Evolutionary conservation across 2,329 filamentous ascomycete species (phyloP).

Genomic region (Diaporthe amygdali): DNA sequence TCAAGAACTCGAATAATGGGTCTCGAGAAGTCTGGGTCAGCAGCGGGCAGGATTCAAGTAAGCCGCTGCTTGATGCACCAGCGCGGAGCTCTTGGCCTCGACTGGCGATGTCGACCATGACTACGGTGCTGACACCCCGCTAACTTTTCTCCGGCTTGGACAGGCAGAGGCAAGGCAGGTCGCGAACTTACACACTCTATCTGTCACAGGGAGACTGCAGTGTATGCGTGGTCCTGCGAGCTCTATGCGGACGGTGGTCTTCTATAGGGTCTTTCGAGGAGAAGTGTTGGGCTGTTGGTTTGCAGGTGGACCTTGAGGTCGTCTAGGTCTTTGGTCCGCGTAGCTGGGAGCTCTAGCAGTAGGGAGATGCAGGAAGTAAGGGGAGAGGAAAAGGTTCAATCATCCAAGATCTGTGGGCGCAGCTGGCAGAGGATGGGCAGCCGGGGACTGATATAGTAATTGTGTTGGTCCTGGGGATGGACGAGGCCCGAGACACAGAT

Average conservation of each 20-base stretch:
- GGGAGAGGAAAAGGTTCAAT: conserved; percentile 12
- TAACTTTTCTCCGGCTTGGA: not conserved
- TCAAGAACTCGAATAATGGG: conserved; percentile 6
- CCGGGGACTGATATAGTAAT: conserved; percentile 8
- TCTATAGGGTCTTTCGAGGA: not conserved
- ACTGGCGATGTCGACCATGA: not conserved
- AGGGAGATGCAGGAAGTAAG: not conserved
- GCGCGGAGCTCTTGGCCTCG: not conserved
- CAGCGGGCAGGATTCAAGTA: not conserved
- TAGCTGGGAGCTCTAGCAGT: conserved; percentile 1
- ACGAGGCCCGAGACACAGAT: not conserved
- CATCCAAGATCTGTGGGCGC: not conserved
- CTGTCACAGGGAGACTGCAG: not conserved
- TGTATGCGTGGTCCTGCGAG: not conserved
- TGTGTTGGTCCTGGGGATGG: not conserved
- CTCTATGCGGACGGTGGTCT: not conserved
- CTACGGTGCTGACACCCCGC: not conserved
- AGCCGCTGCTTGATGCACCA: not conserved
- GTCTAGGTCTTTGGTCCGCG: conserved; percentile 3
- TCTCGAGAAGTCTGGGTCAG: not conserved
- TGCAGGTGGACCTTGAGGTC: not conserved
- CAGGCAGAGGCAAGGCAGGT: not conserved
- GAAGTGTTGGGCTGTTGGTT: not conserved
- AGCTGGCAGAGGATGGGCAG: not conserved
- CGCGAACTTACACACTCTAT: conserved; percentile 9